These are phyloP conservation scores for Simplicillium aogashimaense DNA, from an alignment of 2,329 filamentous ascomycete genomes.

Conservation along the genomic window DNA sequence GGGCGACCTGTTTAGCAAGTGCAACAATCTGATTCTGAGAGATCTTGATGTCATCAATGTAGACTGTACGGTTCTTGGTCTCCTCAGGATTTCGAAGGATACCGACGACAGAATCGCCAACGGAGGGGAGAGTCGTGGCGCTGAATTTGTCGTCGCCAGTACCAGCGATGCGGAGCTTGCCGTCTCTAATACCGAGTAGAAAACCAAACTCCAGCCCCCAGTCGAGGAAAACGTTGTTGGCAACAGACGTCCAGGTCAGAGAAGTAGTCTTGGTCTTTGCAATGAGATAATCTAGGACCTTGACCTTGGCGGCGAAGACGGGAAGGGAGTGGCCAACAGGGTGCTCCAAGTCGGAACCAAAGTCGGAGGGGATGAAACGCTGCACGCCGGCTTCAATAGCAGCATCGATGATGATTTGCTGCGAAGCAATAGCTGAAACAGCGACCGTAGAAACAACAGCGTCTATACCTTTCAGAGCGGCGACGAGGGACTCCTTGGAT, in stretches of 20 bases:
- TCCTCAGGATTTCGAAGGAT: slow-evolving; percentile 37
- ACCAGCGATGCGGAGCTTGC: slow-evolving; percentile 33
- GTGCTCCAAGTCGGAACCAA: slow-evolving; percentile 24
- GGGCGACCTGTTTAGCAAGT: slow-evolving; percentile 36
- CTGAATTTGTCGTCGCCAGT: slow-evolving; percentile 39
- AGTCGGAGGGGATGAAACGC: slow-evolving; percentile 53
- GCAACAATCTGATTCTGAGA: slow-evolving; percentile 35
- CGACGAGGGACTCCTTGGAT: slow-evolving; percentile 34
- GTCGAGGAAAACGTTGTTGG: slow-evolving; percentile 49
- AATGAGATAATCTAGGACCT: slow-evolving; percentile 26
- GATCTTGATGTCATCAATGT: slow-evolving; percentile 30
- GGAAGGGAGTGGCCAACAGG: slow-evolving; percentile 31
- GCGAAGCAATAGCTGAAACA: slow-evolving; percentile 26
- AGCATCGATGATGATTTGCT: slow-evolving; percentile 42
- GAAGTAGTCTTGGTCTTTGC: slow-evolving; percentile 26
- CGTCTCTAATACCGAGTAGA: slow-evolving; percentile 28
- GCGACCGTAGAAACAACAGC: slow-evolving; percentile 34
- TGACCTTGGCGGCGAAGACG: slow-evolving; percentile 40
- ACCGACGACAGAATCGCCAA: slow-evolving; percentile 38
- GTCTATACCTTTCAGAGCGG: slow-evolving; percentile 45
- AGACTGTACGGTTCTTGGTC: slow-evolving; percentile 41
- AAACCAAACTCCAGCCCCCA: slow-evolving; percentile 36
- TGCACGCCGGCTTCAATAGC: slow-evolving; percentile 49
- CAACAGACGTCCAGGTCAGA: slow-evolving; percentile 45
- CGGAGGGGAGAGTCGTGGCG: slow-evolving; percentile 32